phyloP scores from a whole-genome alignment of 441 rosid genomes.

The Rhodomyrtus psidioides region DNA sequence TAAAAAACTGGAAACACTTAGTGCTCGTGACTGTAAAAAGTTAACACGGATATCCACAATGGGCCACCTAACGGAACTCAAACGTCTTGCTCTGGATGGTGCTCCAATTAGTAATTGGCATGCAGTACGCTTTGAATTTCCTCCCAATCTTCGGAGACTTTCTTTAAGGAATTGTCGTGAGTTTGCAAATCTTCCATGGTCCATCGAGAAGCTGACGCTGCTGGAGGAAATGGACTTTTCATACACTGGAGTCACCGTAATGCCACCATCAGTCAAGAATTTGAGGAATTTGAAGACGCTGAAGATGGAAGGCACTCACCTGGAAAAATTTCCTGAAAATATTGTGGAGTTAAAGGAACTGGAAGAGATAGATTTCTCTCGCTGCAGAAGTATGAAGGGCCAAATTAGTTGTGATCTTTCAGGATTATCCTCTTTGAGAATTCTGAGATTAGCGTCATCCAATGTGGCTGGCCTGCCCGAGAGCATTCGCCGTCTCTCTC shows the following conservation, averaged over 20 bases:
- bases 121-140: background rate
- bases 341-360: background rate
- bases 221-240: background rate
- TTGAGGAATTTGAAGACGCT: background rate
- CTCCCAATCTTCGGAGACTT: background rate
- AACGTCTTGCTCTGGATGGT: background rate
- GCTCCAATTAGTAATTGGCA: background rate
- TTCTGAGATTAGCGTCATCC: background rate
- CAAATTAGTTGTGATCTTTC: background rate
- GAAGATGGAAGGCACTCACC: background rate
- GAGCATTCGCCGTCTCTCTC: background rate
- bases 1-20: background rate
- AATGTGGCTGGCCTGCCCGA: background rate
- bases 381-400: background rate
- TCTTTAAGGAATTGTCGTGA: accelerated
- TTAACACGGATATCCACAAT: background rate
- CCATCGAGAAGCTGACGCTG: background rate
- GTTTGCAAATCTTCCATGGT: background rate
- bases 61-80: background rate
- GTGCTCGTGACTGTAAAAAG: accelerated
- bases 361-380: background rate
- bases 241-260: background rate
- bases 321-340: background rate
- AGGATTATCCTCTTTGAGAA: background rate
- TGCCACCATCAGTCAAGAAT: background rate